Percentiles rank a stretch among this genome's conserved stretches.
Evolutionary conservation across 2,329 filamentous ascomycete genomes (phyloP).

Genomic region (Hymenoscyphus albidus): DNA sequence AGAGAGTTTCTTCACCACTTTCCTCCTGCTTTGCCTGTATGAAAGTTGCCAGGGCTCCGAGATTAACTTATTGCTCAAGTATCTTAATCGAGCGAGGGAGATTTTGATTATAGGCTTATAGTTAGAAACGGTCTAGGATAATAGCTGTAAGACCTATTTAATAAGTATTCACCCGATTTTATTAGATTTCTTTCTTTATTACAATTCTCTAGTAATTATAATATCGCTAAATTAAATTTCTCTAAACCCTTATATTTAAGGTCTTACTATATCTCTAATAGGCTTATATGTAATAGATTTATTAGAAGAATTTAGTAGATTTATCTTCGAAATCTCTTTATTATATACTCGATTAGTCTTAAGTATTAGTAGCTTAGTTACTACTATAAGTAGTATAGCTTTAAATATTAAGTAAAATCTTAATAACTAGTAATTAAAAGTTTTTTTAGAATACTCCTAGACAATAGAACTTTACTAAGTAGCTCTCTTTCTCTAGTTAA

Average conservation of each 20-base stretch:
- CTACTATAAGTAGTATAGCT: constrained; percentile 14
- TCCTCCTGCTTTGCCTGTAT: constrained; percentile 24
- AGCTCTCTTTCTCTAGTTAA: constrained; percentile 25
- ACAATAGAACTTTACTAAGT: constrained; percentile 19
- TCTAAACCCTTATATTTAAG: constrained; percentile 9
- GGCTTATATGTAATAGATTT: constrained; percentile 18
- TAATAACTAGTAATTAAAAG: constrained; percentile 15
- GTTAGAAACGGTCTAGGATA: not conserved
- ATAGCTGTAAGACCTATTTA: not conserved
- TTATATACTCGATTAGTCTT: constrained; percentile 16
- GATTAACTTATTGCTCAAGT: constrained; percentile 13
- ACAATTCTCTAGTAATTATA: constrained; percentile 23
- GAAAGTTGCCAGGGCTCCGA: constrained; percentile 24
- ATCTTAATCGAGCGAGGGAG: constrained; percentile 21
- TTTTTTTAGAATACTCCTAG: constrained; percentile 5
- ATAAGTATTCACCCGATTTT: constrained; percentile 24
- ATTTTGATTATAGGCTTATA: constrained; percentile 12
- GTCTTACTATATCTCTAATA: not conserved
- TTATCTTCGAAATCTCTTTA: constrained; percentile 20
- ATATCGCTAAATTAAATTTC: constrained; percentile 13
- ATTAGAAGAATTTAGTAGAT: constrained; percentile 20
- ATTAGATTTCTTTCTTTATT: constrained; percentile 27
- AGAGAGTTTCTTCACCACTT: constrained; percentile 9
- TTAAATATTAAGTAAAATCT: constrained; percentile 22
- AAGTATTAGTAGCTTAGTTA: not conserved